A percentile compares a stretch with the other conserved stretches of the same genome.
Conservation (phyloP, 768 basidiomycete genomes). For the Mrakia gelida region DNA sequence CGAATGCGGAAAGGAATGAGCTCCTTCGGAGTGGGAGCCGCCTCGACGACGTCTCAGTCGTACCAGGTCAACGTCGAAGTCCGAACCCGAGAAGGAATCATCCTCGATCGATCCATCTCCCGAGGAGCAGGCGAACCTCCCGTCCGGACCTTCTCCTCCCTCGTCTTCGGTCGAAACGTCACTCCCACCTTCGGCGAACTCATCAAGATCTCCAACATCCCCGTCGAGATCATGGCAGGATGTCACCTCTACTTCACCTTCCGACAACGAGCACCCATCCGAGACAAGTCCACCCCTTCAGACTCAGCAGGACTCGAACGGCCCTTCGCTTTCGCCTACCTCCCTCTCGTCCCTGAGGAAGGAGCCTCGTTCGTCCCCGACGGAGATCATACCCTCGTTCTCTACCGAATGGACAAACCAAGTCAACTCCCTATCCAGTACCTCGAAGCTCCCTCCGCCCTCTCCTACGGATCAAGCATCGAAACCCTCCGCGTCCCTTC, state of each 20-base stretch:
- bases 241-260: slow-evolving; percentile 96
- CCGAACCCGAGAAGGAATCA: slow-evolving; percentile 62
- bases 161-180: slow-evolving; percentile 82
- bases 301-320: slow-evolving; percentile 52
- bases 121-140: slow-evolving; percentile 80
- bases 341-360: slow-evolving; percentile 71
- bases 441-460: slow-evolving; percentile 62
- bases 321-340: slow-evolving; percentile 87
- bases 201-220: slow-evolving; percentile 71
- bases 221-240: slow-evolving; percentile 60
- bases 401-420: slow-evolving; percentile 73
- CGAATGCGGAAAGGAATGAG: slow-evolving; percentile 41
- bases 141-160: slow-evolving; percentile 76
- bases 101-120: slow-evolving; percentile 63
- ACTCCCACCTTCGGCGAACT: slow-evolving; percentile 91
- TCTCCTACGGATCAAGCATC: slow-evolving; percentile 51
- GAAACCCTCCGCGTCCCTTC: slow-evolving; percentile 47
- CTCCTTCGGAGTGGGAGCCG: slow-evolving; percentile 46
- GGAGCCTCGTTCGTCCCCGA: slow-evolving; percentile 77
- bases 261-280: slow-evolving; percentile 53
- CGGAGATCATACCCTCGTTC: slow-evolving; percentile 74
- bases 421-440: slow-evolving; percentile 60
- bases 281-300: slow-evolving; percentile 39
- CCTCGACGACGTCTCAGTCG: slow-evolving; percentile 54
- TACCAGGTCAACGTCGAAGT: slow-evolving; percentile 91